These are phyloP conservation scores for Xylaria intraflava DNA, from an alignment of 495 filamentous ascomycete genomes.

Conservation along the genomic window DNA sequence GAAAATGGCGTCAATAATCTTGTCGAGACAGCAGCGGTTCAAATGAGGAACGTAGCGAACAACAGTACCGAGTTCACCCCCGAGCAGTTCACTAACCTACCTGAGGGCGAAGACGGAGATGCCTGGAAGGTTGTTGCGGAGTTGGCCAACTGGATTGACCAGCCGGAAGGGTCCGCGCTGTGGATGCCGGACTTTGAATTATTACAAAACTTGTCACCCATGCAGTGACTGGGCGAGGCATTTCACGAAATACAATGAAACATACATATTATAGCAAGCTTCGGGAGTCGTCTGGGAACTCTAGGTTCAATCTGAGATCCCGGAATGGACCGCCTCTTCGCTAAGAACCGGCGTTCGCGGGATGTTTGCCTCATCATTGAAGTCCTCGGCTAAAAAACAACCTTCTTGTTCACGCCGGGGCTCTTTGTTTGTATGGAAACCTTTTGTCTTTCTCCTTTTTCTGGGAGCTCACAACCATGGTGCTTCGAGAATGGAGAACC, in stretches of 20 bases:
- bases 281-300: too few species aligned
- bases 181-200: conserved; percentile 16
- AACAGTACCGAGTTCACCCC: conserved; percentile 1
- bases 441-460: background rate
- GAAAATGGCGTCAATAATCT: conserved; percentile 10
- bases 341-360: too few species aligned
- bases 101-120: conserved; percentile 9
- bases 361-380: too few species aligned
- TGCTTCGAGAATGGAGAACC: background rate
- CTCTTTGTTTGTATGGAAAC: too few species aligned
- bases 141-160: conserved; percentile 13
- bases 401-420: too few species aligned
- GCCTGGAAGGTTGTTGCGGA: conserved; percentile 15
- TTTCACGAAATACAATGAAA: background rate
- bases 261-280: background rate
- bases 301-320: too few species aligned
- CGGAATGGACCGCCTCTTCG: too few species aligned
- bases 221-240: background rate
- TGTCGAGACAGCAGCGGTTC: conserved; percentile 9
- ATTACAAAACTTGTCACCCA: conserved; percentile 8
- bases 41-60: conserved; percentile 4
- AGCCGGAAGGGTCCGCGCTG: conserved; percentile 8
- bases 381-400: too few species aligned
- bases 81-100: background rate
- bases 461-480: background rate